These are phyloP conservation scores for Suillus decipiens DNA, from an alignment of 768 basidiomycete species.

Conservation along the genomic window DNA sequence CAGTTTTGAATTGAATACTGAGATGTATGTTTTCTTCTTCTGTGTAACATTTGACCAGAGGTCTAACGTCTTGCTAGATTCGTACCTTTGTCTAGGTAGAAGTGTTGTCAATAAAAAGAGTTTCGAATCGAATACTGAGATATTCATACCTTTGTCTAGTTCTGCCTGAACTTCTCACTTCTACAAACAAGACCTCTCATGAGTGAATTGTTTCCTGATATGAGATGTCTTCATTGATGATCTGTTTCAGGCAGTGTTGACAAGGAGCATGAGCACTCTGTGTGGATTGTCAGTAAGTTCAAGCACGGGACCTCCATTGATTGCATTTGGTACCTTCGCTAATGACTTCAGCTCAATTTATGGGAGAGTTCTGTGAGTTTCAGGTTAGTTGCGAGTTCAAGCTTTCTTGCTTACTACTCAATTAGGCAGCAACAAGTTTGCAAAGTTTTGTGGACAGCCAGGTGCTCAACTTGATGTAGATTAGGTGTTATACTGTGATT, in stretches of 20 bases:
- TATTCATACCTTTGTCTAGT: too few relatives aligned
- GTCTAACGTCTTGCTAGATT: too few relatives aligned
- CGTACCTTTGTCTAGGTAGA: too few relatives aligned
- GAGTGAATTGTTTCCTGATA: slow-evolving; percentile 21
- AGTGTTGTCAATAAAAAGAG: too few relatives aligned
- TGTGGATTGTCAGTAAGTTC: neutral
- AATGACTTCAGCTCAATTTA: slow-evolving; percentile 5
- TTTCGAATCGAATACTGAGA: too few relatives aligned
- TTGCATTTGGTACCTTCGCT: neutral
- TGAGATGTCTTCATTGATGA: neutral
- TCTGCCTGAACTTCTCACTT: too few relatives aligned
- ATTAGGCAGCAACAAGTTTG: slow-evolving; percentile 29
- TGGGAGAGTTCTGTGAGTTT: neutral
- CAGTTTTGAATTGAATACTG: too few relatives aligned
- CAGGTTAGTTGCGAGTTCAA: slow-evolving; percentile 15
- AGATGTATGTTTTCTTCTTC: too few relatives aligned
- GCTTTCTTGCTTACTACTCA: slow-evolving; percentile 15
- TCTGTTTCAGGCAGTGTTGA: neutral
- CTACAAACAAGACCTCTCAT: too few relatives aligned
- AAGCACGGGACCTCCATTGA: neutral
- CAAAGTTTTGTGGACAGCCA: slow-evolving; percentile 39
- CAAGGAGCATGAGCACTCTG: neutral
- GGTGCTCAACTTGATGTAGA: slow-evolving; percentile 35
- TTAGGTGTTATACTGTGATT: slow-evolving; percentile 24
- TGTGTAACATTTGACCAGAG: too few relatives aligned